These are phyloP conservation scores for Aspergillus ibericus DNA, from an alignment of 2,329 filamentous ascomycete genomes.

Conservation along the genomic window DNA sequence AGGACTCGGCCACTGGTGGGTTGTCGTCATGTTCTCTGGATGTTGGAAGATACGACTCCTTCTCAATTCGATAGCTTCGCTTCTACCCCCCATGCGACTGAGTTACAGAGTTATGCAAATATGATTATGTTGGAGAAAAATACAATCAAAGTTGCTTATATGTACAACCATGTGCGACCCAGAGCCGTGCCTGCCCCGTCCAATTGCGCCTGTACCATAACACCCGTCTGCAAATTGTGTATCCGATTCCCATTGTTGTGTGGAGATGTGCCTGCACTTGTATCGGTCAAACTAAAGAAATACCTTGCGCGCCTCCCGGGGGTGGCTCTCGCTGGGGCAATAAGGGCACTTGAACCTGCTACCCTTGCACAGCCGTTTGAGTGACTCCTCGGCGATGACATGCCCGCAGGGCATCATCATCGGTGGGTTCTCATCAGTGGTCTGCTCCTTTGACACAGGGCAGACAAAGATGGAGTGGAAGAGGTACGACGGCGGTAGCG, in stretches of 20 bases:
- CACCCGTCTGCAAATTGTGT: not conserved
- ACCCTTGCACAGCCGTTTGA: slow-evolving; percentile 77
- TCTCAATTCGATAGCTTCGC: not conserved
- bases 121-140: not conserved
- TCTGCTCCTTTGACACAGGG: slow-evolving; percentile 94
- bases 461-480: slow-evolving; percentile 99
- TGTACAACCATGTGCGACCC: not conserved
- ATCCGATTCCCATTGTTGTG: slow-evolving; percentile 1
- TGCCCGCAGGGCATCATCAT: slow-evolving; percentile 98
- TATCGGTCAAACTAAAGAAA: slow-evolving; percentile 53
- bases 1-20: not conserved
- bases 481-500: slow-evolving; percentile 62
- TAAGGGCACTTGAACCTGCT: slow-evolving; percentile 92
- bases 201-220: not conserved
- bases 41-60: not conserved
- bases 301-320: slow-evolving; percentile 74
- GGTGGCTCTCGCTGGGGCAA: slow-evolving; percentile 79
- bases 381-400: slow-evolving; percentile 81
- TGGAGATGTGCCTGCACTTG: slow-evolving; percentile 11
- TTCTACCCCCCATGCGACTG: not conserved
- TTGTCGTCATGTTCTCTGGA: not conserved
- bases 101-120: not conserved
- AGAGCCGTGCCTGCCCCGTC: not conserved
- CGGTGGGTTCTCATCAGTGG: slow-evolving; percentile 86
- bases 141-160: not conserved